Evolutionary conservation across 352 stramenopile genomes (phyloP).

Genomic region (Globisporangium emineosum): DNA sequence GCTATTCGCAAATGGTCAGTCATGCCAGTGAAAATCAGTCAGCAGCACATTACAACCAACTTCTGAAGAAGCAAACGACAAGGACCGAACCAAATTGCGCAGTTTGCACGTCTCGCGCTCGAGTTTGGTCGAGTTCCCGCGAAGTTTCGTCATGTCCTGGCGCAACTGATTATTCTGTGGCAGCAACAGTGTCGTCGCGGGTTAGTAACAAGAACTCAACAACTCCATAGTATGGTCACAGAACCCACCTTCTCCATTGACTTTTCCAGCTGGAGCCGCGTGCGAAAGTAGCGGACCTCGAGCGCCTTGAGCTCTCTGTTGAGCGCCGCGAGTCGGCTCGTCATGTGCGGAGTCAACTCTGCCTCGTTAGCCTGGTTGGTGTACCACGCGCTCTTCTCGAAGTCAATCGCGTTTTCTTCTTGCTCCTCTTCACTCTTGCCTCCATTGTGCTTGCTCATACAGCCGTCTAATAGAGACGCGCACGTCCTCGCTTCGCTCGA

Average conservation of each 20-base stretch:
- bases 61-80: background rate
- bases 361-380: constrained; percentile 29
- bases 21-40: background rate
- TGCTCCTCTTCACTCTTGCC: background rate
- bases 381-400: background rate
- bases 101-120: constrained; percentile 66
- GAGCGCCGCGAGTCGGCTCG: constrained; percentile 55
- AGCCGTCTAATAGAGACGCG: background rate
- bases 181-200: background rate
- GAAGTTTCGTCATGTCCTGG: constrained; percentile 44
- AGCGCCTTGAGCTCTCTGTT: constrained; percentile 72
- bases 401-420: constrained; percentile 1
- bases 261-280: constrained; percentile 67
- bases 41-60: background rate
- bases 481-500: background rate
- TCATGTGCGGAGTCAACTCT: constrained; percentile 37
- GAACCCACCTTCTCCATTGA: constrained; percentile 47
- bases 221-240: no score
- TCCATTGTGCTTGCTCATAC: background rate
- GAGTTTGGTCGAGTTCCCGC: constrained; percentile 32
- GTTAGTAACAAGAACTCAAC: background rate
- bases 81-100: constrained; percentile 38
- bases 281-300: constrained; percentile 78
- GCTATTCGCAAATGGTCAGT: constrained; percentile 3
- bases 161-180: constrained; percentile 54